Evolutionary conservation across 352 stramenopile species (phyloP).

Genomic region (Globisporangium megalacanthum): DNA sequence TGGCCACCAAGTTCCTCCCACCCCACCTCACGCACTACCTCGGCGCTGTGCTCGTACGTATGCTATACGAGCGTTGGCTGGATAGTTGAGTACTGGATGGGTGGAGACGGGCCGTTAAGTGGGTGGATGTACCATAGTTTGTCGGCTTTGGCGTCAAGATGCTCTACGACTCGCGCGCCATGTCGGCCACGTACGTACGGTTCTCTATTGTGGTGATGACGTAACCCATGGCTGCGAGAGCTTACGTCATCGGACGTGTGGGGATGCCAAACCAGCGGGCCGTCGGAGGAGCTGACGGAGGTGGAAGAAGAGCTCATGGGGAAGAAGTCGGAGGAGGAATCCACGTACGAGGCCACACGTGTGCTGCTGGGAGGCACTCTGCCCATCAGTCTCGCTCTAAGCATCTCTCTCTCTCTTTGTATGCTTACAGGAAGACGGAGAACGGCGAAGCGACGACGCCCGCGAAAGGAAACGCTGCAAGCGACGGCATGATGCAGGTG

Average conservation of each 20-base stretch:
- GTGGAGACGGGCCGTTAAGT: neutral
- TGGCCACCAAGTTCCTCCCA: slow-evolving; percentile 94
- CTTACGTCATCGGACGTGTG: no score
- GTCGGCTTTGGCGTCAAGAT: slow-evolving; percentile 97
- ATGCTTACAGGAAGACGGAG: slow-evolving; percentile 20
- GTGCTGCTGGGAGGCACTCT: neutral
- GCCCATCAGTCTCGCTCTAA: neutral
- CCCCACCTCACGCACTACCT: slow-evolving; percentile 95
- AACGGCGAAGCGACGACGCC: slow-evolving; percentile 16
- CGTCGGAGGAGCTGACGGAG: slow-evolving; percentile 75
- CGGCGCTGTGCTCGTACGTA: slow-evolving; percentile 79
- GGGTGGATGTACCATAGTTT: slow-evolving; percentile 64
- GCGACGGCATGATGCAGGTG: slow-evolving; percentile 76
- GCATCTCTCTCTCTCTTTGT: neutral
- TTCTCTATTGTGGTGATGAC: neutral
- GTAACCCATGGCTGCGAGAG: no score
- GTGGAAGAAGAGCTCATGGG: slow-evolving; percentile 82
- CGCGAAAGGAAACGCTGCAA: slow-evolving; percentile 12
- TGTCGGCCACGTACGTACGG: slow-evolving; percentile 64
- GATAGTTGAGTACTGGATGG: neutral
- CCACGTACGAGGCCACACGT: slow-evolving; percentile 29
- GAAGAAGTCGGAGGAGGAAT: slow-evolving; percentile 70
- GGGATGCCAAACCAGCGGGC: slow-evolving; percentile 27
- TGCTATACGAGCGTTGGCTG: slow-evolving; percentile 1
- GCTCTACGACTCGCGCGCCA: slow-evolving; percentile 81